Conservation (phyloP, 331 rosid genomes). For the Erythrophleum ivorense region DNA sequence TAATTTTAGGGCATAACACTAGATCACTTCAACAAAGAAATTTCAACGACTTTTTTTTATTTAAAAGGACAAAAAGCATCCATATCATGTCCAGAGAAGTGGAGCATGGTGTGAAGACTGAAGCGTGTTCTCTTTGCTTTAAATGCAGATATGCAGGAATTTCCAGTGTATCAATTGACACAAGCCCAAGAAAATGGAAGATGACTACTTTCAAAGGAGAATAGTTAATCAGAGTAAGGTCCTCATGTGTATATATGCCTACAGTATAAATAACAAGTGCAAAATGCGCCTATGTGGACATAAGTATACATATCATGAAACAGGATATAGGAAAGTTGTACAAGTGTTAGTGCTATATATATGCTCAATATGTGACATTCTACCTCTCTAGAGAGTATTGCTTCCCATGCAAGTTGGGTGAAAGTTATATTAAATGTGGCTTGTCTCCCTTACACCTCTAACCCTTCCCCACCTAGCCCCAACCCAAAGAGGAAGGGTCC, state of each 20-base stretch:
- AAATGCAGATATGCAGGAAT: constrained; percentile 32
- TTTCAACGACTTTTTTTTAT: background rate
- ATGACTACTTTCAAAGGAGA: background rate
- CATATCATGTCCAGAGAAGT: constrained; percentile 2
- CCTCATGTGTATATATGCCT: background rate
- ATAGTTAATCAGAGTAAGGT: background rate
- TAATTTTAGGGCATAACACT: constrained; percentile 9
- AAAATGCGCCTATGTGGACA: constrained; percentile 18
- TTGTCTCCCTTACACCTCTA: background rate
- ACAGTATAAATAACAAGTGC: background rate
- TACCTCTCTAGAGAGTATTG: constrained; percentile 7
- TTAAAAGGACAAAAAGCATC: background rate
- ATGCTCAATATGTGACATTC: constrained; percentile 11
- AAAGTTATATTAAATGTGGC: constrained; percentile 2
- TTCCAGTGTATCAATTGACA: constrained; percentile 16
- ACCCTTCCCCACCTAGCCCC: constrained; percentile 26
- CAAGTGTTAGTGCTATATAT: background rate
- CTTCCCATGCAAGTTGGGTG: constrained; percentile 1
- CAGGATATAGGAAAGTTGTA: constrained; percentile 7
- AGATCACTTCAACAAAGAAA: constrained; percentile 22
- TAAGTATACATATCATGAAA: background rate
- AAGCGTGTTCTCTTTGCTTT: background rate
- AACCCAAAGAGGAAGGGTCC: constrained; percentile 25
- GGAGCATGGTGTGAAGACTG: constrained; percentile 9
- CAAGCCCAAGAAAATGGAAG: background rate